Conservation (phyloP, 139 green algal species). For the Zygnema cylindricum region DNA sequence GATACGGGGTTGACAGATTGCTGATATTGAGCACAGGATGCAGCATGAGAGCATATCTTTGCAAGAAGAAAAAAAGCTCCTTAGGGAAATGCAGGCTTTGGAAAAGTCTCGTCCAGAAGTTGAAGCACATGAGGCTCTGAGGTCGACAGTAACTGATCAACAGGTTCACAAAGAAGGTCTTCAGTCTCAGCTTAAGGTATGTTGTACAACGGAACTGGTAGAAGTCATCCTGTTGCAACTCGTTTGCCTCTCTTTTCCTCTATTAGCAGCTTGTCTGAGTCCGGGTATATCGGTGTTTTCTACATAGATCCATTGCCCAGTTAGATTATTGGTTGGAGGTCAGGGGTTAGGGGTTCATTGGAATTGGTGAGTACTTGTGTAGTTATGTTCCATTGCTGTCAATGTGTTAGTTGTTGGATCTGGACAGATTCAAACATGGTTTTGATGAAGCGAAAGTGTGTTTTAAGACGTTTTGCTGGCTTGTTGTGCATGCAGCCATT, state of each 20-base stretch:
- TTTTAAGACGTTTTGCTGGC: background rate
- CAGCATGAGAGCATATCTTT: conserved; percentile 57
- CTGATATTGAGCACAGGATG: conserved; percentile 51
- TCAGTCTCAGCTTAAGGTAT: conserved; percentile 55
- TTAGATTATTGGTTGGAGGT: background rate
- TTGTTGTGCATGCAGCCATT: conserved; percentile 37
- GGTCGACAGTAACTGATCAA: conserved; percentile 2
- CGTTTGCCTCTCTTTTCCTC: background rate
- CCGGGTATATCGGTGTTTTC: background rate
- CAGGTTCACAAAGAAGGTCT: conserved; percentile 40
- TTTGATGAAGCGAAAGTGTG: background rate
- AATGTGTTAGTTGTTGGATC: background rate
- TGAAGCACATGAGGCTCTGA: conserved; percentile 28
- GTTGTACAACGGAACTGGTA: too few relatives aligned
- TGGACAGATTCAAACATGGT: background rate
- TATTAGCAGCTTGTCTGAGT: background rate
- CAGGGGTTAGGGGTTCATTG: background rate
- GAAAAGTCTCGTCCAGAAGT: conserved; percentile 44
- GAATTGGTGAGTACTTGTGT: background rate
- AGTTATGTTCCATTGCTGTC: background rate
- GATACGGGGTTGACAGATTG: conserved; percentile 38
- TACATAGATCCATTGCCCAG: background rate
- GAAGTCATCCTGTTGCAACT: too few relatives aligned
- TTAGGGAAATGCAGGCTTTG: conserved; percentile 52
- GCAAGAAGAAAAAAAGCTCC: conserved; percentile 55